Percentiles rank a stretch among this genome's conserved stretches.
These are phyloP conservation scores for Zasmidium angulare DNA, from an alignment of 2,329 filamentous ascomycete genomes.

Conservation along the genomic window DNA sequence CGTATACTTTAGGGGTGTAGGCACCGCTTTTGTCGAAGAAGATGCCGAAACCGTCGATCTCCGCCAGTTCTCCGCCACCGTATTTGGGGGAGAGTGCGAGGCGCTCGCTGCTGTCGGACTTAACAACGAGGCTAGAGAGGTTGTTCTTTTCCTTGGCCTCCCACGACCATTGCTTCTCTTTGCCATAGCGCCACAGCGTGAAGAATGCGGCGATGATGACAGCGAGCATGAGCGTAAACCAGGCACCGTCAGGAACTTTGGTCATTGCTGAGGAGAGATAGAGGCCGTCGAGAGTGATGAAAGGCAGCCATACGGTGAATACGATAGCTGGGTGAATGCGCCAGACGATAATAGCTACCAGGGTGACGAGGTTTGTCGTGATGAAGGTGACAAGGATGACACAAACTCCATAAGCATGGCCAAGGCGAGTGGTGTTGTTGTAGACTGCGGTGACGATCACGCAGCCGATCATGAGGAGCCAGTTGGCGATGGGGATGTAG, in stretches of 20 bases:
- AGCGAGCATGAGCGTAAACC: slow-evolving; percentile 71
- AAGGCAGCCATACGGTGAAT: slow-evolving; percentile 59
- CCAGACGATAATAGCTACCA: slow-evolving; percentile 74
- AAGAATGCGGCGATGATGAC: slow-evolving; percentile 63
- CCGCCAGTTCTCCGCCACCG: slow-evolving; percentile 42
- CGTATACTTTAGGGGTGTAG: slow-evolving; percentile 23
- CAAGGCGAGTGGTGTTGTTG: slow-evolving; percentile 69
- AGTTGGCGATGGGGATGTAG: slow-evolving; percentile 74
- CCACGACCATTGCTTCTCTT: slow-evolving; percentile 72
- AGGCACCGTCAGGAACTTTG: slow-evolving; percentile 73
- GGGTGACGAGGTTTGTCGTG: slow-evolving; percentile 69
- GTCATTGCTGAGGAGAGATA: slow-evolving; percentile 68
- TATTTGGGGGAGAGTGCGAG: slow-evolving; percentile 11
- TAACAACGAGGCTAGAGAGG: slow-evolving; percentile 46
- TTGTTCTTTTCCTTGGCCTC: slow-evolving; percentile 62
- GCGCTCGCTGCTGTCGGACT: slow-evolving; percentile 21
- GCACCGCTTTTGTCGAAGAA: slow-evolving; percentile 77
- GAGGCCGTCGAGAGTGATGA: slow-evolving; percentile 64
- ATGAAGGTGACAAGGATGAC: slow-evolving; percentile 79
- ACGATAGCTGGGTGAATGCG: slow-evolving; percentile 60
- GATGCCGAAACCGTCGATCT: slow-evolving; percentile 59
- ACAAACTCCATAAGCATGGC: slow-evolving; percentile 75
- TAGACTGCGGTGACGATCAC: slow-evolving; percentile 65
- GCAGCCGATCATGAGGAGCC: slow-evolving; percentile 72
- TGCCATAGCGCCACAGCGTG: slow-evolving; percentile 74